These are phyloP conservation scores for Puya raimondii DNA, from an alignment of 176 grass and related monocot genomes.

Conservation along the genomic window DNA sequence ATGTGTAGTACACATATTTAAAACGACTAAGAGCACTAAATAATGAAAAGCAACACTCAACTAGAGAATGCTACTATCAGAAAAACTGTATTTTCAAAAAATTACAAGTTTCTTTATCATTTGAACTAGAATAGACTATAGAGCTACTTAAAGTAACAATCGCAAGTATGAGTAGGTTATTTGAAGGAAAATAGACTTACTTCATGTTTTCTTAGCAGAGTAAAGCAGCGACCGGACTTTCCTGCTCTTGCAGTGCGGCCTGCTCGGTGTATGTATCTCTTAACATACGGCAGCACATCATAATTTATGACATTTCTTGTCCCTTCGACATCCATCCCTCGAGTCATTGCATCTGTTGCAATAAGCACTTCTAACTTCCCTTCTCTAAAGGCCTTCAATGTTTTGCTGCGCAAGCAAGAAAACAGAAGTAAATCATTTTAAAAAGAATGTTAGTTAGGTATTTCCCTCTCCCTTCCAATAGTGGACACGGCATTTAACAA, in stretches of 20 bases:
- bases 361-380: constrained; percentile 75
- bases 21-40: too few species aligned
- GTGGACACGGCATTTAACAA: too few species aligned
- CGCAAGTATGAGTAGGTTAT: not conserved
- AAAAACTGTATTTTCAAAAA: too few species aligned
- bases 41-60: too few species aligned
- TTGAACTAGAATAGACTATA: not conserved
- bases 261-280: constrained; percentile 82
- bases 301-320: constrained; percentile 90
- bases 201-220: constrained; percentile 78
- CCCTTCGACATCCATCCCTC: constrained; percentile 93
- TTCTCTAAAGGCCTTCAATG: constrained; percentile 74
- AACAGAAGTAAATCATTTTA: constrained; percentile 8
- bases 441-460: not conserved
- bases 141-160: not conserved
- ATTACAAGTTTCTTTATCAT: not conserved
- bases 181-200: constrained; percentile 22
- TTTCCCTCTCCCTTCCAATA: not conserved
- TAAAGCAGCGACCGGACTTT: constrained; percentile 81
- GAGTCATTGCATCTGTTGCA: constrained; percentile 89
- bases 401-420: constrained; percentile 48
- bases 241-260: constrained; percentile 80
- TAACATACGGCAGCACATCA: constrained; percentile 77
- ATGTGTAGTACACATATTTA: too few species aligned
- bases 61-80: too few species aligned